A percentile compares a stretch with the other conserved stretches of the same genome.
phyloP scores from a whole-genome alignment of 768 basidiomycete genomes.

The Agaricus blazei region DNA sequence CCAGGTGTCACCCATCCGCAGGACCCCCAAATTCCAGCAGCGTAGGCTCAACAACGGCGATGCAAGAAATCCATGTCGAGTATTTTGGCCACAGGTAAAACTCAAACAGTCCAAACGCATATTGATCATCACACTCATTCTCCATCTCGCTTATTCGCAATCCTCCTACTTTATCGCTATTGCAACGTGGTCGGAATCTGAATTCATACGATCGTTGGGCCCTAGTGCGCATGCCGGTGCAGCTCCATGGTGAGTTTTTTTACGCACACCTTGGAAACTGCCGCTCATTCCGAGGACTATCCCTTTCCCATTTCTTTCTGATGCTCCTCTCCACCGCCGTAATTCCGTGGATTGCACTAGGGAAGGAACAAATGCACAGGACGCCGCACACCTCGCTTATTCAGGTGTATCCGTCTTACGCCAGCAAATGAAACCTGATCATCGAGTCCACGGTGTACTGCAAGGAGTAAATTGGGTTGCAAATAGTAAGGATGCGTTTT shows the following conservation, averaged over 20 bases:
- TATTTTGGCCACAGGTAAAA: conserved; percentile 71
- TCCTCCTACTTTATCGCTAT: not conserved
- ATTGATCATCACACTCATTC: not conserved
- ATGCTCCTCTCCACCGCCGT: not conserved
- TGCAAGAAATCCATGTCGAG: conserved; percentile 63
- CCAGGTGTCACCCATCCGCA: conserved; percentile 69
- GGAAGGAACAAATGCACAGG: conserved; percentile 84
- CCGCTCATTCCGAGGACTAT: not conserved
- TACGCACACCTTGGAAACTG: not conserved
- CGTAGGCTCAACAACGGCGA: conserved; percentile 52
- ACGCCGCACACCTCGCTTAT: conserved; percentile 85
- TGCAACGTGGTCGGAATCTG: conserved; percentile 6
- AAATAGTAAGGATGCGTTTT: conserved; percentile 46
- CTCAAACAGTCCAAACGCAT: not conserved
- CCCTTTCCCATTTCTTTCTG: not conserved
- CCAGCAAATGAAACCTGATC: conserved; percentile 82
- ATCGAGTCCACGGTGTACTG: conserved; percentile 76
- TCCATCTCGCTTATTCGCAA: not conserved
- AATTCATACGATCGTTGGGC: not conserved
- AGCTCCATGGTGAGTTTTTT: conserved; percentile 55
- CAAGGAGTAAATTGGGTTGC: conserved; percentile 62
- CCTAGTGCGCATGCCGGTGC: conserved; percentile 73
- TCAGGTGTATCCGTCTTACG: conserved; percentile 72
- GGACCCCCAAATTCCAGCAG: conserved; percentile 48
- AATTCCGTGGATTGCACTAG: conserved; percentile 19